phyloP scores from a whole-genome alignment of 208 protist species.

The Leishmania gerbilli region DNA sequence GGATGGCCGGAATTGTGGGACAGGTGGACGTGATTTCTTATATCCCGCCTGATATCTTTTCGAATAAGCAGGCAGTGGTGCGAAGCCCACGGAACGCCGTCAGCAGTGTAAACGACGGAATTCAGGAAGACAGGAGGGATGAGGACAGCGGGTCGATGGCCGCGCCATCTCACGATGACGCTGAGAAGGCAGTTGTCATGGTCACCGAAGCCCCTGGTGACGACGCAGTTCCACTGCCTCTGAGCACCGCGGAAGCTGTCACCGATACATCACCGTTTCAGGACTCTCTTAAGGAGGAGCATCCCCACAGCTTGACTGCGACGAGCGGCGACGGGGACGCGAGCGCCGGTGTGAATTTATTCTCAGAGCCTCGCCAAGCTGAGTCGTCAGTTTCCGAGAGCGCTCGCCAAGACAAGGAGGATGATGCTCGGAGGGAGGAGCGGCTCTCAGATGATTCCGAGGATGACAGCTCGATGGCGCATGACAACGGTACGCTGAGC shows the following conservation, averaged over 20 bases:
- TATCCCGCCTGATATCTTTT: neutral
- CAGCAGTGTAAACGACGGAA: neutral
- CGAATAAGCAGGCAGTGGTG: neutral
- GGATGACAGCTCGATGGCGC: neutral
- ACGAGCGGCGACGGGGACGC: slow-evolving; percentile 5
- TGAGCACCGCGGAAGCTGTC: neutral
- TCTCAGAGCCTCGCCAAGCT: neutral
- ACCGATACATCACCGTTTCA: neutral
- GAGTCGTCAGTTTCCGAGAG: neutral
- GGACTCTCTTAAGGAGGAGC: neutral
- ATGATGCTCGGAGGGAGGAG: neutral
- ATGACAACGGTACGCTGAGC: slow-evolving; percentile 9
- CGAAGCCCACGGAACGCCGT: neutral
- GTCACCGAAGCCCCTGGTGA: neutral
- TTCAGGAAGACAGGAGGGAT: neutral
- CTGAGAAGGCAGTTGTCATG: neutral
- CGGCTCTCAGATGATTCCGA: neutral
- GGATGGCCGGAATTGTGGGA: neutral
- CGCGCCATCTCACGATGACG: neutral
- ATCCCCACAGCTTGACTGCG: neutral
- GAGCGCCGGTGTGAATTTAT: neutral
- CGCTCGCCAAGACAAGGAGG: neutral
- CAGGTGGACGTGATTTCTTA: neutral
- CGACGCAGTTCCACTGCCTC: slow-evolving; percentile 1
- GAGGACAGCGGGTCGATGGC: neutral